A percentile compares a stretch with the other conserved stretches of the same genome.
phyloP scores from a whole-genome alignment of 1,284 basidiomycete species.

The Chalciporus sp. region DNA sequence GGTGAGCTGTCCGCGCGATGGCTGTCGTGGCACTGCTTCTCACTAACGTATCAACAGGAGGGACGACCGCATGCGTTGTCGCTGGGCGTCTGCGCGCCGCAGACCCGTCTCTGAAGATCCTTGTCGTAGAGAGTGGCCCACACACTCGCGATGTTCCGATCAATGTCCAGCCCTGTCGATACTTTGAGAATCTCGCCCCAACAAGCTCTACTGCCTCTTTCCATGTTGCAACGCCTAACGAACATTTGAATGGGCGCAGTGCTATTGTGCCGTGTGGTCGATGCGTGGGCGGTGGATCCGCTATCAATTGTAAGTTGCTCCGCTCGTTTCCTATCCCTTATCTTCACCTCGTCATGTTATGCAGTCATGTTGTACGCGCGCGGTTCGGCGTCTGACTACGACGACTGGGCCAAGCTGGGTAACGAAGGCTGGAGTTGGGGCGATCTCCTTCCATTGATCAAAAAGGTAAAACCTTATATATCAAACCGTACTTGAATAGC shows the following conservation, averaged over 20 bases:
- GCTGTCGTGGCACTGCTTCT: too few species aligned
- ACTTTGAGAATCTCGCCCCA: conserved; percentile 40
- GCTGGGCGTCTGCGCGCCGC: conserved; percentile 44
- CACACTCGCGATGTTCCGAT: conserved; percentile 4
- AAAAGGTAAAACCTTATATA: conserved; percentile 41
- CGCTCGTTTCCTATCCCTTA: background rate
- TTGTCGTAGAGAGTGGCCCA: conserved; percentile 21
- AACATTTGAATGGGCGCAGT: conserved; percentile 45
- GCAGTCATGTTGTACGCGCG: conserved; percentile 26
- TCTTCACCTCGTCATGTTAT: too few species aligned
- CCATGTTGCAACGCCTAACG: conserved; percentile 43
- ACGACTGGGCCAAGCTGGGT: conserved; percentile 51
- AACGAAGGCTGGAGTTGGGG: conserved; percentile 55
- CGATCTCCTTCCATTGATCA: conserved; percentile 49
- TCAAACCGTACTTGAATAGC: too few species aligned
- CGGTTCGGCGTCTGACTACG: conserved; percentile 48
- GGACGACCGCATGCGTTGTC: conserved; percentile 40
- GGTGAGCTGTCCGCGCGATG: too few species aligned
- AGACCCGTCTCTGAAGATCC: conserved; percentile 41
- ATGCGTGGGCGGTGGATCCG: conserved; percentile 24
- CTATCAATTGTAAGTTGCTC: conserved; percentile 42
- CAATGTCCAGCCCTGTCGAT: conserved; percentile 53
- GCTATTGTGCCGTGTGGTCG: conserved; percentile 46
- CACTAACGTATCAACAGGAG: conserved; percentile 29
- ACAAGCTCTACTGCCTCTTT: conserved; percentile 44